Evolutionary conservation across 495 filamentous ascomycete species (phyloP).

Genomic region (Aspergillus haitiensis): DNA sequence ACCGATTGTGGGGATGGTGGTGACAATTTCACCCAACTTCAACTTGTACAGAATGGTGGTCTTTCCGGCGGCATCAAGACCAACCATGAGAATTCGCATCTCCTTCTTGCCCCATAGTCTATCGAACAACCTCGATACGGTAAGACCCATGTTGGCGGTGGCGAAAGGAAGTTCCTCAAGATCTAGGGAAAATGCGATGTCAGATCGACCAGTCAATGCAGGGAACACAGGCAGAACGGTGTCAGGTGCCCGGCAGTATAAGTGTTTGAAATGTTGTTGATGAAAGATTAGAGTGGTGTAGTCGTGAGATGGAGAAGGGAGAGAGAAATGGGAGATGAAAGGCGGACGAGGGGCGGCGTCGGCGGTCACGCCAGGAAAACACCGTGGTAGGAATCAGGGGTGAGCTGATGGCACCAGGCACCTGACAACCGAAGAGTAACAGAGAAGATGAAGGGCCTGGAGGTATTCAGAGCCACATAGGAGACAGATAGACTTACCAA

Average conservation of each 20-base stretch:
- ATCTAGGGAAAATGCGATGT: constrained; percentile 30
- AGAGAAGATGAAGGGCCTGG: constrained; percentile 9
- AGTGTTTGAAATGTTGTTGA: constrained; percentile 7
- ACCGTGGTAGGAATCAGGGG: constrained; percentile 29
- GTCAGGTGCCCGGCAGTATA: constrained; percentile 3
- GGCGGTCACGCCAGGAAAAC: constrained; percentile 29
- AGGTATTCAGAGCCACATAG: constrained; percentile 13
- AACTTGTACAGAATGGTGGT: constrained; percentile 99
- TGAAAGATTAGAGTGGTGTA: constrained; percentile 11
- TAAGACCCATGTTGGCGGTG: constrained; percentile 85
- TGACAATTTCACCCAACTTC: constrained; percentile 99
- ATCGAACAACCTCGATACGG: constrained; percentile 90
- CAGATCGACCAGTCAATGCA: constrained; percentile 21
- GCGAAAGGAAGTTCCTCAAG: constrained; percentile 31
- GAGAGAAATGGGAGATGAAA: constrained; percentile 22
- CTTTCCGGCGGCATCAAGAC: constrained; percentile 98
- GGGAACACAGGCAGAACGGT: constrained; percentile 9
- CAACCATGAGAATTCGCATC: constrained; percentile 99
- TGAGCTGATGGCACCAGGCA: constrained; percentile 17
- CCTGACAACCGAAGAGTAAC: constrained; percentile 14
- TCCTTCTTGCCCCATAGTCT: constrained; percentile 98
- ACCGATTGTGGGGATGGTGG: constrained; percentile 99
- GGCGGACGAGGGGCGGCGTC: constrained; percentile 26
- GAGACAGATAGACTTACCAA: constrained; percentile 20
- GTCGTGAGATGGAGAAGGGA: constrained; percentile 14